Evolutionary conservation across 352 stramenopile species (phyloP), one percentile per base, ranked within the genome.

Genomic region (Plasmopara halstedii): DNA sequence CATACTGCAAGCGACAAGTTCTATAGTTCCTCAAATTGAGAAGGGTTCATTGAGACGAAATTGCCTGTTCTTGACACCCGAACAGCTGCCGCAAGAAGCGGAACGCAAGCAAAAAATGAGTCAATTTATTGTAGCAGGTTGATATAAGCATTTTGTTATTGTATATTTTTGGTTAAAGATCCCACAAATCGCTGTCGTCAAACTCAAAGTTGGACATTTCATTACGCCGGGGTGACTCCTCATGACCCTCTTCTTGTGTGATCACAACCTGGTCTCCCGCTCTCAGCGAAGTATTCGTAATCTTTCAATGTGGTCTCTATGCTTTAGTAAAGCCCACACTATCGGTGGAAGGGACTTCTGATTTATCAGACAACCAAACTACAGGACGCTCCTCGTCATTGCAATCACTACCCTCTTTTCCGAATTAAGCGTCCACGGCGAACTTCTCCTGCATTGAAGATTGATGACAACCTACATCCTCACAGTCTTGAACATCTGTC

Each of bases 1-100:
- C 62, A 27, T 64, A 70, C n/a, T 88, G 77, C 59, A 79, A 73
- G 41, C 72, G 70, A 46, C 70, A 85, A 64, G 73, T 85, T 33
- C 31, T 40, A 1, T 31, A 11, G 11, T 31, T 31, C 11, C 11
- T 10, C 29, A 59, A 35, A 61, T 19, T 14, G 15, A 35, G 11
- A n/a, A n/a, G n/a, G n/a, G n/a, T n/a, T n/a, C n/a, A n/a, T n/a
- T n/a, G n/a, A n/a, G n/a, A n/a, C n/a, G n/a, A n/a, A n/a, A n/a
- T n/a, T n/a, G n/a, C n/a, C n/a, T n/a, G n/a, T n/a, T n/a, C n/a
- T n/a, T 60, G 15, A 67, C 56, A 3, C 46, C 51, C 3, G 66
- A 70, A 15, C 53, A 75, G 40, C 51, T 51, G 15, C 62, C 64
- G 14, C 48, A 29, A 8, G 58, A 70, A 29, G 70, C 49, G 8